Evolutionary conservation across 345 rosid genomes (phyloP), one percentile per base, ranked within the genome.

Genomic region (Brassica juncea): DNA sequence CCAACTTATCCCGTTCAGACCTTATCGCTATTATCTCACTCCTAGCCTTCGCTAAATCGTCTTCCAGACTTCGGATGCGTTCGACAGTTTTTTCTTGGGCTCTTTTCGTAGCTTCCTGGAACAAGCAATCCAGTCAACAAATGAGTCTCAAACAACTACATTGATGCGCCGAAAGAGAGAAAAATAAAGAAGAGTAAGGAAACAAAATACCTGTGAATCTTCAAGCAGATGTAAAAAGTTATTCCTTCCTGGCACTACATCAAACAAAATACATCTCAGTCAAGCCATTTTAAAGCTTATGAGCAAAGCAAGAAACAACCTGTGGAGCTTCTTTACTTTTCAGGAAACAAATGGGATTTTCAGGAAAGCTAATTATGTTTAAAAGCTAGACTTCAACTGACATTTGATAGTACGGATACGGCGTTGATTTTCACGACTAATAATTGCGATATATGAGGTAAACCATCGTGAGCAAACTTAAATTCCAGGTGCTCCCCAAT

Each of bases 1-100:
- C 88, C 79, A 90, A 75, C 86, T 87, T 94, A 78, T 92, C 98
- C 71, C 94, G 88, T 78, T 92, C 98, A 55, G 94, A 85, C 79
- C 88, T 85, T 68, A 92, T 39, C 16, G 76, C 77, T 76, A 91
- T 85, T 71, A 88, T 77, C 78, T 90, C 93, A 82, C 84, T 86
- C 93, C 99, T 90, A 65, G 90, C 84, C 85, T 89, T 89, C 27
- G 81, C 84, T 82, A 90, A 80, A 44, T 90, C 95, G 77, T 90
- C 98, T 86, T 94, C 98, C 39, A 91, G 92, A 80, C 79, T 86
- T 72, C 89, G 88, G 72, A 88, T 47, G 19, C 86, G 87, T 66
- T 91, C 96, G 68, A 86, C 85, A 10, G 87, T 82, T 80, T 88
- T 91, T 80, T 94, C 98, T 81, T 91, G 90, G 39, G 87, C 91